Base-by-base conservation (phyloP, 208 protist species). In the Balamuthia mandrillaris region DNA sequence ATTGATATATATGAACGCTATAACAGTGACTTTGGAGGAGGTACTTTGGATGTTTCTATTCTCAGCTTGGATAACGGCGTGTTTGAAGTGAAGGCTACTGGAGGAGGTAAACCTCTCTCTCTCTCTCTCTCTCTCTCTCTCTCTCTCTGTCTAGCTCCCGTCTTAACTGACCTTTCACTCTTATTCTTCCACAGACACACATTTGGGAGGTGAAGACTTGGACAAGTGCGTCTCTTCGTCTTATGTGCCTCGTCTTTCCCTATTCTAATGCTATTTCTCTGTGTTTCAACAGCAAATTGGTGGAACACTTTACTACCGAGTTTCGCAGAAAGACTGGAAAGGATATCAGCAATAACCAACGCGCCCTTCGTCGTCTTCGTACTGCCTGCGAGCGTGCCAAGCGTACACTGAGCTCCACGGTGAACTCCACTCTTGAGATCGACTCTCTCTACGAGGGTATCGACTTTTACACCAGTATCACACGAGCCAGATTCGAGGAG, bases 21-120 rank as follows among this genome's bases (percentile, higher is more conserved):
- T n/a, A n/a, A n/a, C n/a, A n/a, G n/a, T n/a, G 98, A 99, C 93
- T 93, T 99, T 35, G 98, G 98, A 81, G 98, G 98, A 78, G 98
- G 98, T 86, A 99, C 98, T 9, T 99, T 99, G 70, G 98, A 99
- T 94, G 98, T 99, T 6, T 99, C n/a, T n/a, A n/a, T n/a, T n/a
- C n/a, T n/a, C n/a, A n/a, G n/a, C n/a, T n/a, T 99, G 89, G 97
- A 99, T 44, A 91, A 95, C 45, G 97, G 97, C 72, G 94, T 99
- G 60, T 99, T 99, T 91, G 97, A 99, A 91, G 97, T 99, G 29
- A 96, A 98, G 88, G 96, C 98, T 18, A 99, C 98, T 54, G n/a
- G n/a, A n/a, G n/a, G n/a, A n/a, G n/a, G n/a, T n/a, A n/a, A n/a
- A n/a, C n/a, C n/a, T n/a, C n/a, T 93, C 93, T 52, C 98, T 98